Base-by-base conservation (phyloP, 192 early-diverging fungal species). In the Rhizoclosmatium globosum region DNA sequence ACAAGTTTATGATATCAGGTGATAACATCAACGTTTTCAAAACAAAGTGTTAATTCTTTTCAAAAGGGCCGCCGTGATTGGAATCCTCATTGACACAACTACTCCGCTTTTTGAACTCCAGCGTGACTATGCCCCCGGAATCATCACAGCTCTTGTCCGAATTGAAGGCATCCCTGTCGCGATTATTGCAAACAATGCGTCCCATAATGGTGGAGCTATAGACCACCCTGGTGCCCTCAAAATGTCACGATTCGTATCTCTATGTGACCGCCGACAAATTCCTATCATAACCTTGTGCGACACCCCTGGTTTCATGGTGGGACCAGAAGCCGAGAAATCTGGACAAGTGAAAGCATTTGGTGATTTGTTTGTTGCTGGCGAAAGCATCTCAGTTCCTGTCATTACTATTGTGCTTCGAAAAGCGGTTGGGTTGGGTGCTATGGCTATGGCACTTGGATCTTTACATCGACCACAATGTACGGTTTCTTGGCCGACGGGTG, bases 231-330 rank as follows among this genome's bases (percentile, higher is more conserved):
- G 50, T 4, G 79, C 76, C 15, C 47, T 31, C 39, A 80, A 80
- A 43, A 46, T 64, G 44, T n/a, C 62, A 13, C 17, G 77, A 2
- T 80, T 80, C 53, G 23, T 80, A 44, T 59, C 44, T 19, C 41
- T 80, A 0, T 82, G 79, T 47, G 78, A 80, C 21, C 58, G 23
- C 17, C 64, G 62, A 39, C 62, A 56, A 13, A 72, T 80, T 2
- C 79, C 79, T 2, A 66, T 80, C 3, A 4, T 81, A 9, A 21
- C 77, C 2, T 45, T 80, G n/a, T 80, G 79, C 61, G 79, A 80
- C 64, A 80, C 79, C 3, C 79, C 79, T 31, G 79, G 79, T 13
- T 80, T 80, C 62, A 80, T 80, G 79, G 79, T 80, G 17, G 79
- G 79, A 9, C 64, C 57, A 2, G 79, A 81, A 9, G 47, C 76